These are phyloP conservation scores for Fusarium vanettenii DNA, from an alignment of 2,329 filamentous ascomycete species.

Conservation along the genomic window DNA sequence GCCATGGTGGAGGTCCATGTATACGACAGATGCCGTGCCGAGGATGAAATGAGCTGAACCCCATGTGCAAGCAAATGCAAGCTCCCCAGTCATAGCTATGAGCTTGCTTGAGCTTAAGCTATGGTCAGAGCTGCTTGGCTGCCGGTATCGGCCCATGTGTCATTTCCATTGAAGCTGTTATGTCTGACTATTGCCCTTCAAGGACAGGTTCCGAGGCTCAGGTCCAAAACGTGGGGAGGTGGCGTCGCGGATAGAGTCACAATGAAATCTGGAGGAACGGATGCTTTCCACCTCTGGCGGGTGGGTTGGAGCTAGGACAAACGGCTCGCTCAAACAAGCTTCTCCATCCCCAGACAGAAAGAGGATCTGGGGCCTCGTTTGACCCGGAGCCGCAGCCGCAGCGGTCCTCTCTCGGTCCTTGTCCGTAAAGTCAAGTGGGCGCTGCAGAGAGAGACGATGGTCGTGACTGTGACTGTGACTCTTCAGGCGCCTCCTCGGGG, in stretches of 20 bases:
- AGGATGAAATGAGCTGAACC: constrained; percentile 22
- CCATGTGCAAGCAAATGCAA: constrained; percentile 3
- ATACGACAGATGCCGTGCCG: constrained; percentile 6
- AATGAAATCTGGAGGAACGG: constrained; percentile 37
- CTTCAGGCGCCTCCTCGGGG: constrained; percentile 1
- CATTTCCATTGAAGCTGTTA: constrained; percentile 1
- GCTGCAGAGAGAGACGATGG: constrained; percentile 3
- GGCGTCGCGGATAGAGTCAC: constrained; percentile 24
- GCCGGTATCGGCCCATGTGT: constrained; percentile 35
- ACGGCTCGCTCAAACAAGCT: constrained; percentile 28
- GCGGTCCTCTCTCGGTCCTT: constrained; percentile 32
- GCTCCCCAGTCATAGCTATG: background rate
- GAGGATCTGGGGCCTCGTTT: constrained; percentile 12
- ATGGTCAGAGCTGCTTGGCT: background rate
- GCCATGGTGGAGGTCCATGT: background rate
- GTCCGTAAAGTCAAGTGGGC: constrained; percentile 30
- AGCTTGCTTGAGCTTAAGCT: constrained; percentile 14
- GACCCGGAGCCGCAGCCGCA: constrained; percentile 35
- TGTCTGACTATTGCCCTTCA: background rate
- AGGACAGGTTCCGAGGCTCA: constrained; percentile 6
- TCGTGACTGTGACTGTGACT: background rate
- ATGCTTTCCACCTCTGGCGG: constrained; percentile 14
- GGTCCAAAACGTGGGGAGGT: constrained; percentile 11
- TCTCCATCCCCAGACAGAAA: constrained; percentile 5
- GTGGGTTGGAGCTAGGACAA: constrained; percentile 39